A percentile compares a stretch with the other conserved stretches of the same genome.
Conservation (phyloP, 2,329 filamentous ascomycete species). For the Eutypella sp. region DNA sequence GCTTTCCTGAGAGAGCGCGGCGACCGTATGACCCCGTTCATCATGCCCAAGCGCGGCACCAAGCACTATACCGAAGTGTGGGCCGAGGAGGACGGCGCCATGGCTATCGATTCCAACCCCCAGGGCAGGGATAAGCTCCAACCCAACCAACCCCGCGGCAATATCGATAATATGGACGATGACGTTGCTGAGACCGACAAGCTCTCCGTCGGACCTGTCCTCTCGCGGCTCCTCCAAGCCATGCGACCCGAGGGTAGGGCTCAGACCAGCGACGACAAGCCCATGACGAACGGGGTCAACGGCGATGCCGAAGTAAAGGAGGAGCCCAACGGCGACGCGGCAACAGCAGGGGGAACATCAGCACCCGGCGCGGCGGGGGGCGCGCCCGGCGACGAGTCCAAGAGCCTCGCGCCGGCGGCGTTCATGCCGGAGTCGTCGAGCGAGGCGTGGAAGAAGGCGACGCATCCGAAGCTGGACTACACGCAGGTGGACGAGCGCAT, state of each 20-base stretch:
- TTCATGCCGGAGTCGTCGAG: conserved; percentile 73
- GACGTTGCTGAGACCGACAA: conserved; percentile 83
- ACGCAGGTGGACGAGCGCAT: conserved; percentile 83
- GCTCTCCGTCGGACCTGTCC: conserved; percentile 80
- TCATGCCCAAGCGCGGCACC: conserved; percentile 79
- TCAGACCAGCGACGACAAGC: conserved; percentile 51
- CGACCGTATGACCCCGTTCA: conserved; percentile 76
- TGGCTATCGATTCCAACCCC: conserved; percentile 64
- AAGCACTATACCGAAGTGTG: conserved; percentile 85
- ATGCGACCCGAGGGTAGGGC: conserved; percentile 70
- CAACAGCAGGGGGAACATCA: conserved; percentile 27
- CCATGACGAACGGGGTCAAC: conserved; percentile 45
- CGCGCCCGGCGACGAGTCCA: conserved; percentile 35
- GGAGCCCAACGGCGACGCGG: conserved; percentile 47
- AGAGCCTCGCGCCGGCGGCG: conserved; percentile 61
- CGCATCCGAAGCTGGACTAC: conserved; percentile 74
- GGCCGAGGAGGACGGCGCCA: conserved; percentile 86
- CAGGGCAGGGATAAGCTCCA: conserved; percentile 62
- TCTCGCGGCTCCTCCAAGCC: conserved; percentile 73
- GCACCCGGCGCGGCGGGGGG: conserved; percentile 30
- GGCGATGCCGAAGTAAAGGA: conserved; percentile 43
- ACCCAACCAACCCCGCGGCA: conserved; percentile 78
- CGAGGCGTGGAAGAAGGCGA: conserved; percentile 74
- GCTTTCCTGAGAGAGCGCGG: conserved; percentile 88
- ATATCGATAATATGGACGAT: conserved; percentile 81